Base-by-base conservation (phyloP, 2,329 filamentous ascomycete species). In the Huntiella moniliformis region DNA sequence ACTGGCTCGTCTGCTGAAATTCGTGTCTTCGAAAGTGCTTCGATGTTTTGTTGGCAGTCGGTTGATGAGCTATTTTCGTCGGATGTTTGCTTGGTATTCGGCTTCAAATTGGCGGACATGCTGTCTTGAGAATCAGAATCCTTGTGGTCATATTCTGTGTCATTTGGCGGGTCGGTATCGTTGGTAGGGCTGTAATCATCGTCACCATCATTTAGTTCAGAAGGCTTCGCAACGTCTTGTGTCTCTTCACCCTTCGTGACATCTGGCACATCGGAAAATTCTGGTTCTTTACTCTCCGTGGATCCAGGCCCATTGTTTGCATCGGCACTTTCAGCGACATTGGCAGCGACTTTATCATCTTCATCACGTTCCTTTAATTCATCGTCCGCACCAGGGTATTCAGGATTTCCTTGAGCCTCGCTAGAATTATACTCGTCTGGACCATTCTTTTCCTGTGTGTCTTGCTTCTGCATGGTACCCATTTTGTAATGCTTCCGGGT, bases 301-400 rank as follows among this genome's bases (percentile, higher is more conserved):
- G 22, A 28, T 28, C 22, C 22, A 28, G 22, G 10, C 22, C 22
- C 40, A 32, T 44, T 13, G 52, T 66, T 60, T 15, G 35, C 38
- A 18, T 16, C 33, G 33, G 32, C 17, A 22, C 22, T 31, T 37
- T 41, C 39, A 38, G 39, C 7, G 11, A n/a, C 39, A 42, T 42
- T 33, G n/a, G 38, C 45, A 42, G 38, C 13, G 31, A 36, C 35
- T 53, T 62, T 68, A 50, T 64, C 67, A 57, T 72, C 70, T 53
- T 71, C 70, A 54, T 45, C 41, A 44, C 45, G 41, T 35, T 42
- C 43, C 38, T 50, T 38, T 40, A 45, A 42, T 42, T 47, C 48
- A 47, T 42, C 40, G 16, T 6, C 45, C 36, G 41, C 40, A 28
- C 39, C 48, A 16, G 43, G 41, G n/a, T 44, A 46, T 31, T 36